phyloP scores from a whole-genome alignment of 257 asterid genomes.

The Ballota nigra region DNA sequence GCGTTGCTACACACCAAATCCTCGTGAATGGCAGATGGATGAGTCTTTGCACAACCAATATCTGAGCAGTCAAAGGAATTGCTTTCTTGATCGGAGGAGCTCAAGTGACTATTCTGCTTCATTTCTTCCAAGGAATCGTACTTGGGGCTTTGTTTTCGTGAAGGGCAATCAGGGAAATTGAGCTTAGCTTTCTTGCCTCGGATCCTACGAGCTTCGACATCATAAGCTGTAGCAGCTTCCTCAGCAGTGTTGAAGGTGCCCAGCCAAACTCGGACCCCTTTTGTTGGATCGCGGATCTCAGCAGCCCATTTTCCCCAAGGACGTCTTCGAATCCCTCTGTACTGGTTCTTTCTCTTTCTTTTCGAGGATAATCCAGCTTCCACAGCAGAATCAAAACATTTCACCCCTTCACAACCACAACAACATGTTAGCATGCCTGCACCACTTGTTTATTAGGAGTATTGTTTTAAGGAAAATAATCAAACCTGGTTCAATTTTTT shows the following conservation, averaged over 20 bases:
- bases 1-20: not conserved
- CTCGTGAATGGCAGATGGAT: constrained; percentile 40
- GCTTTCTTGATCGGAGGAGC: constrained; percentile 43
- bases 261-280: constrained; percentile 96
- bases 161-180: constrained; percentile 59
- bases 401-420: constrained; percentile 31
- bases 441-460: too few species aligned
- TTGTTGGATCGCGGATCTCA: constrained; percentile 91
- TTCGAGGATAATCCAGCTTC: constrained; percentile 52
- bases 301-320: constrained; percentile 99
- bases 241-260: constrained; percentile 97
- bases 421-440: too few species aligned
- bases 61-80: constrained; percentile 55
- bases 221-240: constrained; percentile 97
- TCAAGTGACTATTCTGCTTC: constrained; percentile 47
- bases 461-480: too few species aligned
- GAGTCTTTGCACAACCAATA: constrained; percentile 40
- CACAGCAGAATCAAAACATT: constrained; percentile 24
- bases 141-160: too few species aligned
- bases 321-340: constrained; percentile 88
- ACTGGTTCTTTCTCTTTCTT: constrained; percentile 88
- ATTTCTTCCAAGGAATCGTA: constrained; percentile 33
- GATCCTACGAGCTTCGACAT: constrained; percentile 77
- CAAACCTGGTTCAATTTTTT: too few species aligned
- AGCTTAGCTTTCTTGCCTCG: constrained; percentile 88